Evolutionary conservation across 768 basidiomycete species (phyloP).

Genomic region (Mycena chlorophos): DNA sequence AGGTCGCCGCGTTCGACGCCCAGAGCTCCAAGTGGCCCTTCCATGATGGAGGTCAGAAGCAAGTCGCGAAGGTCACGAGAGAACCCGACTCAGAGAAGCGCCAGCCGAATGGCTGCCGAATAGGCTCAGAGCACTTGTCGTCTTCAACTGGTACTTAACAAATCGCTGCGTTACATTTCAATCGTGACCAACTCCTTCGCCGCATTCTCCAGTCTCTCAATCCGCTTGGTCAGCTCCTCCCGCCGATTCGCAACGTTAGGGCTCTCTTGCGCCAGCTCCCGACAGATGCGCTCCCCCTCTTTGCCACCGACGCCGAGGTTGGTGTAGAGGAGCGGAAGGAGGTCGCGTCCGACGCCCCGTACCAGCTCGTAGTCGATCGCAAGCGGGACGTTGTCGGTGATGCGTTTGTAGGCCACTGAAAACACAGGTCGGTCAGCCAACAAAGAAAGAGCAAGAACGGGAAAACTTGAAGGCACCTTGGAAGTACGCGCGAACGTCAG

Average conservation of each 20-base stretch:
- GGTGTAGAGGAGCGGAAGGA: conserved; percentile 46
- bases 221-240: conserved; percentile 49
- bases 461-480: conserved; percentile 51
- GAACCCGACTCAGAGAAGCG: no score
- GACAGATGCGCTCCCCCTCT: conserved; percentile 50
- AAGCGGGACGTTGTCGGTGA: conserved; percentile 56
- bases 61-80: no score
- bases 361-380: conserved; percentile 58
- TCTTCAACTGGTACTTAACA: no score
- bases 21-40: no score
- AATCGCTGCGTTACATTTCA: conserved; percentile 1
- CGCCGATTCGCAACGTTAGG: conserved; percentile 43
- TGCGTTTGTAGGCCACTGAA: conserved; percentile 59
- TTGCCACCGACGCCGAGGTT: conserved; percentile 54
- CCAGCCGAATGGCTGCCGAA: no score
- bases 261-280: conserved; percentile 53
- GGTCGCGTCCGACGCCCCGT: conserved; percentile 46
- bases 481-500: conserved; percentile 70
- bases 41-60: no score
- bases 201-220: conserved; percentile 49
- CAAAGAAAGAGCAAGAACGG: conserved; percentile 1
- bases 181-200: conserved; percentile 38
- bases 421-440: background rate
- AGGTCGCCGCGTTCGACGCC: no score
- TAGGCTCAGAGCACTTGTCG: no score